Base-by-base conservation (phyloP, 805 yeast species). In the Candida palmyrensis region DNA sequence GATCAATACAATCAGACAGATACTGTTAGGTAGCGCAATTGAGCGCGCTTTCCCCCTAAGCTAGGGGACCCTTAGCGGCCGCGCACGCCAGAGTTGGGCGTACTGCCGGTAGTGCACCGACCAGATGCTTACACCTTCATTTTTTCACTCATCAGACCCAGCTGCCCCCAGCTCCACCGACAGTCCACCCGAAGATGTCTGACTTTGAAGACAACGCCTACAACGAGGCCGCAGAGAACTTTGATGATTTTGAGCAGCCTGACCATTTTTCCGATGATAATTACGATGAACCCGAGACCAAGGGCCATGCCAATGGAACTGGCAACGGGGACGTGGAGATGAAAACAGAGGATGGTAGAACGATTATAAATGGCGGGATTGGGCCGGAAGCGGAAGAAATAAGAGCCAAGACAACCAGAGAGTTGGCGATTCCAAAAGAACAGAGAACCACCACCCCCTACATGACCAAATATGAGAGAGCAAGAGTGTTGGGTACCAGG, bases 401-500 rank as follows among this genome's bases (percentile, higher is more conserved):
- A 38, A 73, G 72, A 50, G 77, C 71, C 42, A 83, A 82, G 53
- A 74, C 90, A 6, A 68, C 76, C 42, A 79, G 72, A 46, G 92
- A 83, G 47, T 76, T 86, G 50, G 95, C 97, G 13, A 87, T 92
- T 39, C 84, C 96, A 37, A 85, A 76, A 47, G 95, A 86, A 15
- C 68, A 84, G 44, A 77, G 99, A 60, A 74, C 88, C 18, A 92
- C 99, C 10, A 92, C 99, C 4, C 99, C 99, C 34, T 92, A 90
- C 58, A 89, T 92, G 97, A 92, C 99, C 37, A 92, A 94, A 56
- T 92, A 92, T 59, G 99, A 92, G 69, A 77, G 97, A 49, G 99
- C 99, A 6, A 78, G 99, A 66, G 87, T 92, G 40, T 73, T 92
- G 51, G 99, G 99, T 18, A 92, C 99, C 8, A 76, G 99, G 50